Conservation (phyloP, 176 grass and related monocot species). For the Aegilops tauschii region DNA sequence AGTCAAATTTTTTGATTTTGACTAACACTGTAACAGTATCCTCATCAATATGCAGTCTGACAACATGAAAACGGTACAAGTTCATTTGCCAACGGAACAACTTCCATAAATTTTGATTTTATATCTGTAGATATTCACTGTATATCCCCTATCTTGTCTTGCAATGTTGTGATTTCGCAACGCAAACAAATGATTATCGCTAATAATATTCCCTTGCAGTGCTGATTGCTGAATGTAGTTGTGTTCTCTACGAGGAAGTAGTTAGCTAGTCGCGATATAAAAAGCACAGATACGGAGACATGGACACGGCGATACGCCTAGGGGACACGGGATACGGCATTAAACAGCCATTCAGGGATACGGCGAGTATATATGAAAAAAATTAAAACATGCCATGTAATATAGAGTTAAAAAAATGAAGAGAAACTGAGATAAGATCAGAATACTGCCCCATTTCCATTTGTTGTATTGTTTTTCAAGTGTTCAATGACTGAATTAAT, state of each 20-base stretch:
- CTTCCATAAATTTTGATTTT: slow-evolving; percentile 2
- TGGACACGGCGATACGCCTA: no score
- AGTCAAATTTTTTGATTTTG: not conserved
- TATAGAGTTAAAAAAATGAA: no score
- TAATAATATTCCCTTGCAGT: not conserved
- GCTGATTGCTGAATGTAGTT: slow-evolving; percentile 1
- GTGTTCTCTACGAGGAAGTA: not conserved
- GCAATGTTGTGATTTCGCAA: not conserved
- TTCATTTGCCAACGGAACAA: not conserved
- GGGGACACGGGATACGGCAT: no score
- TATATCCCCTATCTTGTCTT: not conserved
- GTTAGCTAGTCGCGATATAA: not conserved
- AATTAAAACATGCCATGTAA: no score
- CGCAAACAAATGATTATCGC: not conserved
- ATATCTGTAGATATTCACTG: not conserved
- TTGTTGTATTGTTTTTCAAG: no score
- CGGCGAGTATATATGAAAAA: no score
- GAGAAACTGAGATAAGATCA: no score
- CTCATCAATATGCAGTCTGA: not conserved
- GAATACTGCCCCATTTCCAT: no score
- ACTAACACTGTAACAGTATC: not conserved
- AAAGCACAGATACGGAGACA: no score
- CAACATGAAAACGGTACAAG: slow-evolving; percentile 4
- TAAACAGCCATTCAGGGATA: no score
- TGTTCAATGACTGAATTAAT: no score